Evolutionary conservation across 1,139 yeast species (phyloP), one percentile per base, ranked within the genome.

Genomic region (Diutina sp.): DNA sequence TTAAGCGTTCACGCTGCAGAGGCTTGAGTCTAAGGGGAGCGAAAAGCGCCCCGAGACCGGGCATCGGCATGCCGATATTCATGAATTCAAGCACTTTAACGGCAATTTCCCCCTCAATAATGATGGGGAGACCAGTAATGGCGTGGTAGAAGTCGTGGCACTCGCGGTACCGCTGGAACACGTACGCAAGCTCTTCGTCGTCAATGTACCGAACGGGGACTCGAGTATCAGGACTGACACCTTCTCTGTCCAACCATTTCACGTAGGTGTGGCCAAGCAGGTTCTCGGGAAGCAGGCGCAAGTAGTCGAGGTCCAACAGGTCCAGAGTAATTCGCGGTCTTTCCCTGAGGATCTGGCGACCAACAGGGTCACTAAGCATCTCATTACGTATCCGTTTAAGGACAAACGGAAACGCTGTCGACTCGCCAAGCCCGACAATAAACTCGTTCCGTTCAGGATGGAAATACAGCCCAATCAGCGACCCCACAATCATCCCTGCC

Each of bases 81-180:
- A 93, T 87, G 66, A 84, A 95, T 69, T 93, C 99, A 63, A 95
- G 83, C 32, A 91, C 87, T 69, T 93, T 93, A 30, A 93, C 87
- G 0, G 97, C 90, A 56, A 93, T 87, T 67, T 93, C 99, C 18
- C 99, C 99, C 66, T 93, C 99, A 62, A 95, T 83, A 50, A 88
- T 85, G 51, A 91, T 88, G 0, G 98, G 98, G 56, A 90, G 76
- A 8, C 96, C 95, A 0, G 96, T 87, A 47, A 93, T 77, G 1
- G 98, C 90, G 68, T 93, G 99, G 66, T 90, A 93, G 65, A 93
- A 93, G 68, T 93, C 99, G 65, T 93, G 99, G 66, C 97, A 91
- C 67, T 93, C 98, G 56, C 99, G 80, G 69, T 93, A 93, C 61
- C 99, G 73, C 67, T 90, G 95, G 76, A 84, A 90, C 18, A 93